These are phyloP conservation scores for Colletotrichum sp. DNA, from an alignment of 2,329 filamentous ascomycete genomes.

Conservation along the genomic window DNA sequence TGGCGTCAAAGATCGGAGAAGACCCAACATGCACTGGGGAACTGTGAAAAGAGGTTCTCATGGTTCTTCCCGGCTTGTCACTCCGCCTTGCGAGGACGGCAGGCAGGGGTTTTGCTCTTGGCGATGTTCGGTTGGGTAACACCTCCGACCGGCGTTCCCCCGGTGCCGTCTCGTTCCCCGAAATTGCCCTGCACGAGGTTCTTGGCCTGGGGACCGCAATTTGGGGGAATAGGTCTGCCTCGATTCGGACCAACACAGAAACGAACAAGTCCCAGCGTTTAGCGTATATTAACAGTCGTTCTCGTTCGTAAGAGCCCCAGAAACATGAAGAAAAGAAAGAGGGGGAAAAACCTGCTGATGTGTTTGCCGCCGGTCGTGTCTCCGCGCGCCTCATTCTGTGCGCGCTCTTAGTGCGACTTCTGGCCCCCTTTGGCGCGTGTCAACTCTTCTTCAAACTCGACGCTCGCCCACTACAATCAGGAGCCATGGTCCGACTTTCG, in stretches of 20 bases:
- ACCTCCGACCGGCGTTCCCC: background rate
- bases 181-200: constrained; percentile 5
- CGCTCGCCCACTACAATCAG: background rate
- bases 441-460: background rate
- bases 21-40: background rate
- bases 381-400: background rate
- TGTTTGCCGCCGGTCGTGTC: background rate
- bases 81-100: background rate
- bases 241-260: background rate
- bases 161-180: background rate
- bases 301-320: background rate
- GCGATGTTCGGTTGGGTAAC: background rate
- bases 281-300: constrained; percentile 7
- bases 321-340: background rate
- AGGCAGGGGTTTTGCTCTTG: background rate
- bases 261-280: background rate
- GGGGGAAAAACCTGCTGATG: background rate
- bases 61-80: background rate
- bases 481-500: background rate
- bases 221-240: background rate
- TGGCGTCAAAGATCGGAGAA: background rate
- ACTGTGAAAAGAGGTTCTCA: background rate
- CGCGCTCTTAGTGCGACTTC: background rate
- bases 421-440: background rate
- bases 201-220: background rate